Base-by-base conservation (phyloP, 73 alveolate genomes). In the Paramecium tetraurelia region DNA sequence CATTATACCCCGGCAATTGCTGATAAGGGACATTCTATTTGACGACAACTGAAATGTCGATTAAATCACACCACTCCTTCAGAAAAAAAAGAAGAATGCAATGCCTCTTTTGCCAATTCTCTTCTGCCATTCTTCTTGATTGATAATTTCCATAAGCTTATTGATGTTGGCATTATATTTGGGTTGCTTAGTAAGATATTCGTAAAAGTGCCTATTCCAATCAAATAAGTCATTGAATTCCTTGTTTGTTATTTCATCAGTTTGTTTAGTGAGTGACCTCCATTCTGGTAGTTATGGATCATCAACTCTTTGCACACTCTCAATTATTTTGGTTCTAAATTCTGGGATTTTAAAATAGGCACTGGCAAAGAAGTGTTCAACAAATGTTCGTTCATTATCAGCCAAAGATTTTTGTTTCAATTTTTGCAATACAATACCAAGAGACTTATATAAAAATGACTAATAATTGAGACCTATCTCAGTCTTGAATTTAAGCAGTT, bases 1-100 rank as follows among this genome's bases (percentile, higher is more conserved):
- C 77, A 46, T 70, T 89, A 85, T 96, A 96, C 21, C 99, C 99
- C 24, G 99, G 99, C n/a, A 96, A 86, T 85, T 95, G 93, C 58
- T 89, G 58, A 98, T 97, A 96, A 24, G 92, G 92, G 11, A 96
- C 95, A 69, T 95, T 93, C 20, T 95, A 83, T 75, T 95, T 93
- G 1, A 93, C 97, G 0, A 95, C 93, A 7, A 94, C 93, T 24
- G 90, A 80, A 20, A 46, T 50, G 58, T 84, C 85, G 22, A 95
- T 96, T 57, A 95, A 95, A 24, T 85, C 90, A 27, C 95, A 97
- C 98, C 97, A 95, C 83, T 95, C 95, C 36, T 95, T 86, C 11
- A 96, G 63, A 83, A 96, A 94, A 96, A 94, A 63, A 95, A 85
- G 92, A 96, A 96, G 94, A 94, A 94, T 24, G 99, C 99, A 12